Percentiles rank a stretch among this genome's conserved stretches.
Conservation (phyloP, 805 yeast species). For the Zygosaccharomyces pseudorouxii region DNA sequence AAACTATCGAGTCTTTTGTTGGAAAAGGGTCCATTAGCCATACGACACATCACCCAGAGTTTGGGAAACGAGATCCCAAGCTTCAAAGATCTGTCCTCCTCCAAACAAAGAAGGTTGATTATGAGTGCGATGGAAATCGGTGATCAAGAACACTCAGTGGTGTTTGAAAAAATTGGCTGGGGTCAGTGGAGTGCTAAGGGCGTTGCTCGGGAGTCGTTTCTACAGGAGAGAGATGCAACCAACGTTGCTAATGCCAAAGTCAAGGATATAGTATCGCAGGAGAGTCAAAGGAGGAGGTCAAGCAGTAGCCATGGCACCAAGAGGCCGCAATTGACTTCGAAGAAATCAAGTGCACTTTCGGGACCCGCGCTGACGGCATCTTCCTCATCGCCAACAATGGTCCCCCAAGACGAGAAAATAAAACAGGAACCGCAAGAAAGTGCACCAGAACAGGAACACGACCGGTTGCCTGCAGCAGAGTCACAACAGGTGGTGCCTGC, state of each 20-base stretch:
- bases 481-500: background rate
- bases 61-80: constrained; percentile 69
- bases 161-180: constrained; percentile 95
- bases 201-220: constrained; percentile 37
- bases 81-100: constrained; percentile 72
- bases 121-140: constrained; percentile 84
- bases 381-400: background rate
- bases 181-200: constrained; percentile 85
- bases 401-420: no score
- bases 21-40: constrained; percentile 82
- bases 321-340: constrained; percentile 3
- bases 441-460: background rate
- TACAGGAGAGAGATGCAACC: constrained; percentile 41
- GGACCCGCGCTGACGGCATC: background rate
- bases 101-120: constrained; percentile 85
- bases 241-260: constrained; percentile 39
- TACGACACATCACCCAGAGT: constrained; percentile 81
- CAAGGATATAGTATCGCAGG: constrained; percentile 38
- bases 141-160: constrained; percentile 47
- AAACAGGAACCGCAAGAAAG: background rate
- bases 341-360: background rate
- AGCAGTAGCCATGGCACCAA: constrained; percentile 18
- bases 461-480: background rate
- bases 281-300: constrained; percentile 31
- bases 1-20: constrained; percentile 64